These are phyloP conservation scores for Phytophthora pini DNA, from an alignment of 352 stramenopile genomes.

Conservation along the genomic window DNA sequence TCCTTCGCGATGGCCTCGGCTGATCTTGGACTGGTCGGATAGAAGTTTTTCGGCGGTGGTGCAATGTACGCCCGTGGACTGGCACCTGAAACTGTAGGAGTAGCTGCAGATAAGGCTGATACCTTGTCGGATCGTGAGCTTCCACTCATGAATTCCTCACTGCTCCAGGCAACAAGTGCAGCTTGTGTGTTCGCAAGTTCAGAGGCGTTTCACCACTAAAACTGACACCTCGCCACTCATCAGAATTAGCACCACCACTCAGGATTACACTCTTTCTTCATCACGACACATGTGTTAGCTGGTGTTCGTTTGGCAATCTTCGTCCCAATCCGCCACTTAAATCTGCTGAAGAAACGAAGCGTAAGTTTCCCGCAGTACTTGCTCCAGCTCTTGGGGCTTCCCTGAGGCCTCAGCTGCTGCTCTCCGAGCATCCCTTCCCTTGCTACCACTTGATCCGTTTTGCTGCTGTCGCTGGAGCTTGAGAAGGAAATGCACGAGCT, in stretches of 20 bases:
- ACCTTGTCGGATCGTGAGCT: slow-evolving; percentile 21
- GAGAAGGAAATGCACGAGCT: slow-evolving; percentile 71
- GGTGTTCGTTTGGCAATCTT: slow-evolving; percentile 8
- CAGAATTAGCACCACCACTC: slow-evolving; percentile 24
- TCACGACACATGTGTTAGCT: slow-evolving; percentile 12
- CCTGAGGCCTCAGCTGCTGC: slow-evolving; percentile 16
- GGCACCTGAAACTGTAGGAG: slow-evolving; percentile 15
- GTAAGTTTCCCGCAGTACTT: slow-evolving; percentile 47
- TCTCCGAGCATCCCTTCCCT: slow-evolving; percentile 21
- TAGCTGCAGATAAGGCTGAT: slow-evolving; percentile 18
- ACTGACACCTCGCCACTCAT: slow-evolving; percentile 4
- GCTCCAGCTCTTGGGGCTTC: slow-evolving; percentile 42
- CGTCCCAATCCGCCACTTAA: slow-evolving; percentile 12
- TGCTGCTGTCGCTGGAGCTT: slow-evolving; percentile 67
- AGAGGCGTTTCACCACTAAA: slow-evolving; percentile 25
- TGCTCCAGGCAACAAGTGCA: background rate
- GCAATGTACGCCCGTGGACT: slow-evolving; percentile 13
- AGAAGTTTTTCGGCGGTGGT: slow-evolving; percentile 12
- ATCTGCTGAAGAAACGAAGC: slow-evolving; percentile 45
- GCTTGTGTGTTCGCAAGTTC: slow-evolving; percentile 3
- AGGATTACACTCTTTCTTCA: background rate
- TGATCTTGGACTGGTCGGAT: slow-evolving; percentile 15
- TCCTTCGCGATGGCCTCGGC: background rate
- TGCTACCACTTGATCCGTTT: slow-evolving; percentile 24
- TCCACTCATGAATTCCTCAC: slow-evolving; percentile 21